phyloP scores from a whole-genome alignment of 164 flowering plant genomes.

The Kingdonia uniflora region DNA sequence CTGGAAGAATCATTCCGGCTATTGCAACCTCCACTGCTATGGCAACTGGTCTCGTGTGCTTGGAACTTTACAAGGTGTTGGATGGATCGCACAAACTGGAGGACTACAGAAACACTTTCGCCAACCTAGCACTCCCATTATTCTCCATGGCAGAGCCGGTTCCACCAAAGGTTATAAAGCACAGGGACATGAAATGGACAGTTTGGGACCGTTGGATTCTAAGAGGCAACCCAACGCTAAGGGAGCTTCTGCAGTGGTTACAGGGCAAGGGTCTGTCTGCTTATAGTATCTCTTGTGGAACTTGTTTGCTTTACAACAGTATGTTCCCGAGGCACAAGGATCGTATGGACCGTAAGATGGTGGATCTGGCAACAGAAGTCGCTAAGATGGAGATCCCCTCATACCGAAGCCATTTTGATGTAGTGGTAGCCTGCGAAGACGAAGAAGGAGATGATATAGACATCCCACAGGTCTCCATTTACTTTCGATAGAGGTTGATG shows the following conservation, averaged over 20 bases:
- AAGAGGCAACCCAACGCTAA: conserved; percentile 46
- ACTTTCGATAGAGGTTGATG: too few species aligned
- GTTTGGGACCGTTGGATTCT: conserved; percentile 88
- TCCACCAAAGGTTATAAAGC: conserved; percentile 78
- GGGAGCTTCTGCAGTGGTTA: conserved; percentile 69
- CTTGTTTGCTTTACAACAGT: conserved; percentile 69
- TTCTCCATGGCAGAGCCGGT: conserved; percentile 89
- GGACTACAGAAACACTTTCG: conserved; percentile 80
- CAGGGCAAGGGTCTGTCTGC: conserved; percentile 62
- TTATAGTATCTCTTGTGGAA: conserved; percentile 79
- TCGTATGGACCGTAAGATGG: conserved; percentile 59
- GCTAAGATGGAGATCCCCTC: conserved; percentile 59
- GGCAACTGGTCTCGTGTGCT: conserved; percentile 93
- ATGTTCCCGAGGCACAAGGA: conserved; percentile 68
- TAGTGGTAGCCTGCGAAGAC: conserved; percentile 79
- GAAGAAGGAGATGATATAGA: conserved; percentile 78
- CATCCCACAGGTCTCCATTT: conserved; percentile 67
- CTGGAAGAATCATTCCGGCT: conserved; percentile 87
- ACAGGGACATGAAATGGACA: conserved; percentile 73
- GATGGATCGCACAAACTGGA: conserved; percentile 65
- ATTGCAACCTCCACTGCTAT: conserved; percentile 84
- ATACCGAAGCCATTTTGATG: conserved; percentile 58
- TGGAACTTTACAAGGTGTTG: conserved; percentile 77
- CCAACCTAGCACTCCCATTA: conserved; percentile 72
- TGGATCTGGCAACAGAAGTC: conserved; percentile 58